Evolutionary conservation across 2,329 filamentous ascomycete genomes (phyloP).

Genomic region (Scleromitrula shiraiana): DNA sequence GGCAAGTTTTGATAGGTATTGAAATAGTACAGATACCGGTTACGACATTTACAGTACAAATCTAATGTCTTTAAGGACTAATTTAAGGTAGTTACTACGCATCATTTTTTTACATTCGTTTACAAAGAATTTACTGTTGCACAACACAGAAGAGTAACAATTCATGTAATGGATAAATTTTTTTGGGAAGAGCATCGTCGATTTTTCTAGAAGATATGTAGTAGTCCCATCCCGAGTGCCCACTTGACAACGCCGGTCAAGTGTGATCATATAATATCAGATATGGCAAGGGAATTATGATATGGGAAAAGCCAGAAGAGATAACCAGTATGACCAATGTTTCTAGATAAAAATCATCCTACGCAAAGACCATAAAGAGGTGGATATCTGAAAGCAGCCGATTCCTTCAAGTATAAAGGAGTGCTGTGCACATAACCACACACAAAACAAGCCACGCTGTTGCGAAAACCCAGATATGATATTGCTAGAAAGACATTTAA

Average conservation of each 20-base stretch:
- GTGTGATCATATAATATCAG: constrained; percentile 27
- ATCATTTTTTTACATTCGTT: no score
- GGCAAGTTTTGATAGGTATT: no score
- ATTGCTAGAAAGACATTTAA: constrained; percentile 16
- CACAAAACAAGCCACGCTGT: constrained; percentile 23
- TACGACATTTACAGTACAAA: no score
- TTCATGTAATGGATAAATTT: no score
- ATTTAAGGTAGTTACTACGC: no score
- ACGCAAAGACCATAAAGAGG: constrained; percentile 37
- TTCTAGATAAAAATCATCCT: constrained; percentile 37
- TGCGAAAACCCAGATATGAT: constrained; percentile 17
- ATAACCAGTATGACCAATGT: constrained; percentile 36
- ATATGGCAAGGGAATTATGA: constrained; percentile 24
- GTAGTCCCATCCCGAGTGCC: constrained; percentile 24
- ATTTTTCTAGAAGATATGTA: constrained; percentile 28
- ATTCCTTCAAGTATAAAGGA: constrained; percentile 19
- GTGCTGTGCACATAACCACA: constrained; percentile 17
- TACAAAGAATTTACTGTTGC: no score
- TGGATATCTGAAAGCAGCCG: constrained; percentile 26
- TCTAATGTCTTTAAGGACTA: no score
- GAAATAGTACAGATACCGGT: no score
- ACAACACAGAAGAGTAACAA: no score
- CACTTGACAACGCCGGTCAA: constrained; percentile 31
- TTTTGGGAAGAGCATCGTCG: constrained; percentile 12
- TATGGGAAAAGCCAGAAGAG: constrained; percentile 20